These are phyloP conservation scores for Mimosa bimucronata DNA, from an alignment of 306 rosid species.

Conservation along the genomic window DNA sequence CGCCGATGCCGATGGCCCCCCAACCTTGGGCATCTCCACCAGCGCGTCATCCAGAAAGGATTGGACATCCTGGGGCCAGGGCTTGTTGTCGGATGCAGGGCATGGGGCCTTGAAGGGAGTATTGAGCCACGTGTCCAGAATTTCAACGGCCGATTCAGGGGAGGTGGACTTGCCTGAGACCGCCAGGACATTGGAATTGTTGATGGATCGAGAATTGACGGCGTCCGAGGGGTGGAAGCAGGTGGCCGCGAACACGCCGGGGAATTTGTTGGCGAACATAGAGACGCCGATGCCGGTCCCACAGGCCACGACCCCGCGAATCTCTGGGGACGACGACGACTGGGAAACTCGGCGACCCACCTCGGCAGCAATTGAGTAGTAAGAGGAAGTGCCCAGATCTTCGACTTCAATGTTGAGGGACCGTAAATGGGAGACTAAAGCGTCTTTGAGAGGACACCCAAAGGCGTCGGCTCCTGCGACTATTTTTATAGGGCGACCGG, in stretches of 20 bases:
- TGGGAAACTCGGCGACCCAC: constrained; percentile 80
- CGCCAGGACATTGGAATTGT: constrained; percentile 86
- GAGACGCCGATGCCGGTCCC: constrained; percentile 93
- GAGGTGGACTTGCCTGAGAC: constrained; percentile 77
- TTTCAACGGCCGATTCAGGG: constrained; percentile 58
- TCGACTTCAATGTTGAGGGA: constrained; percentile 72
- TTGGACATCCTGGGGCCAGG: constrained; percentile 70
- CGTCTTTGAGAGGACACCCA: constrained; percentile 76
- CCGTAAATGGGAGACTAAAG: constrained; percentile 67
- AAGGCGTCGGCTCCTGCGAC: constrained; percentile 77
- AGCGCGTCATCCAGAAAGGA: constrained; percentile 65
- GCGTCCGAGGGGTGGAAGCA: constrained; percentile 73
- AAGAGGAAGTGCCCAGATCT: constrained; percentile 83
- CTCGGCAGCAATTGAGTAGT: constrained; percentile 87
- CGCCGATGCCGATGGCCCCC: not conserved
- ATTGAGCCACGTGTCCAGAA: constrained; percentile 71
- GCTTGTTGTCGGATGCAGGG: constrained; percentile 64
- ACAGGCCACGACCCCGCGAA: constrained; percentile 80
- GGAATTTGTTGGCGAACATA: constrained; percentile 89
- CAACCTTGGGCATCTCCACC: constrained; percentile 70
- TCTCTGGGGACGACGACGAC: constrained; percentile 41
- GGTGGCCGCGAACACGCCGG: constrained; percentile 74
- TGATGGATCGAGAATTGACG: constrained; percentile 75
- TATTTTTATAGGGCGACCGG: constrained; percentile 53
- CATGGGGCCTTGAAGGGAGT: constrained; percentile 77